Evolutionary conservation across 2,329 filamentous ascomycete genomes (phyloP).

Genomic region (Pleomassaria siparia): DNA sequence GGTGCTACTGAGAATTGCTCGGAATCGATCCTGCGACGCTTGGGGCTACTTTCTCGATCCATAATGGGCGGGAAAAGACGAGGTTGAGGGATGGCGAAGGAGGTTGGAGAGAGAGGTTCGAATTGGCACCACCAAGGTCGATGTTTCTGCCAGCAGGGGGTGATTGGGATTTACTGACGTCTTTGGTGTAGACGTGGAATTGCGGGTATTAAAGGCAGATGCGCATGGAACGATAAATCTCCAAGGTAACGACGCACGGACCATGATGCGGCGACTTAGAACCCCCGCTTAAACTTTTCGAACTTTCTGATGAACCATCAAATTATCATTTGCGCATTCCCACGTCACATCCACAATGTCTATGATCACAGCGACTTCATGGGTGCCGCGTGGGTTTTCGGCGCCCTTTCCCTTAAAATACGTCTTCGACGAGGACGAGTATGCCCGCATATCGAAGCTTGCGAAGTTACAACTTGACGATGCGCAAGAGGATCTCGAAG

Average conservation of each 20-base stretch:
- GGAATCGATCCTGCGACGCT: conserved; percentile 67
- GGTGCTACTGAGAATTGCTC: conserved; percentile 60
- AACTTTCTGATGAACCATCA: conserved; percentile 4
- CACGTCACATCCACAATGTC: conserved; percentile 48
- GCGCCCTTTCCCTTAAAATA: conserved; percentile 53
- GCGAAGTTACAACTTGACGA: conserved; percentile 77
- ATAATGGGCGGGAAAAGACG: conserved; percentile 18
- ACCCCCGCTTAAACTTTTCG: conserved; percentile 7
- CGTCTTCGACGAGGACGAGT: conserved; percentile 55
- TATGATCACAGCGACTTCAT: conserved; percentile 57
- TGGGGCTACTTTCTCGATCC: conserved; percentile 56
- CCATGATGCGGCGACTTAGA: conserved; percentile 1
- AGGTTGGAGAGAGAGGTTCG: too few species aligned
- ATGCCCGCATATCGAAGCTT: conserved; percentile 53
- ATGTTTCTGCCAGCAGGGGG: too few species aligned
- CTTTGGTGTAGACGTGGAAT: too few species aligned
- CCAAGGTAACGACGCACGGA: conserved; percentile 1
- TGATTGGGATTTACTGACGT: too few species aligned
- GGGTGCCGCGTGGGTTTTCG: conserved; percentile 55
- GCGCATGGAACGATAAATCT: too few species aligned
- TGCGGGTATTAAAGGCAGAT: too few species aligned
- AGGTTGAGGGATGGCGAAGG: not conserved
- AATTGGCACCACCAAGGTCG: too few species aligned
- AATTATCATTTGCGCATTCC: not conserved
- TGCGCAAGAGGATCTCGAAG: conserved; percentile 72